phyloP scores from a whole-genome alignment of 1,139 yeast genomes.

The Kodamaea sp. region DNA sequence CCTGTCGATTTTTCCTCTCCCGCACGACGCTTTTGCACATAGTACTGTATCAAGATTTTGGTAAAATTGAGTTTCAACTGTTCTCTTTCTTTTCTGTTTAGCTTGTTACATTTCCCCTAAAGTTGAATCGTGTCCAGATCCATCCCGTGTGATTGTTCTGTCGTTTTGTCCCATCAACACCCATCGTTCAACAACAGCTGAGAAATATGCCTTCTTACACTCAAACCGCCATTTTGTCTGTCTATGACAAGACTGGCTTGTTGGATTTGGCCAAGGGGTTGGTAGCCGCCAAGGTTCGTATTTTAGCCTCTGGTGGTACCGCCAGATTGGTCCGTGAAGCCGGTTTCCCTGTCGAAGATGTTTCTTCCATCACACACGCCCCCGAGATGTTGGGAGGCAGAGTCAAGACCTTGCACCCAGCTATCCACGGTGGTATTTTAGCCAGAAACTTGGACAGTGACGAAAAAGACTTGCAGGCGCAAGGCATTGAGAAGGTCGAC shows the following conservation, averaged over 20 bases:
- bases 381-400: constrained; percentile 99
- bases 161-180: no score
- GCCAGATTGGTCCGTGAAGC: constrained; percentile 93
- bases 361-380: constrained; percentile 91
- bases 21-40: constrained; percentile 1
- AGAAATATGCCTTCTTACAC: constrained; percentile 44
- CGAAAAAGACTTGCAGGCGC: constrained; percentile 81
- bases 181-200: no score
- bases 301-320: constrained; percentile 97
- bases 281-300: constrained; percentile 81
- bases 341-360: constrained; percentile 97
- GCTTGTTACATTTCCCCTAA: no score
- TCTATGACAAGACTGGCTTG: constrained; percentile 95
- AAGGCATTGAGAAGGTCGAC: constrained; percentile 93
- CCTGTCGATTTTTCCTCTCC: constrained; percentile 1
- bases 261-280: constrained; percentile 95
- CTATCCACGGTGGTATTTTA: constrained; percentile 97
- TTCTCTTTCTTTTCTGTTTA: constrained; percentile 1
- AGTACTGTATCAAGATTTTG: no score
- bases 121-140: no score
- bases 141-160: no score
- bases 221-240: constrained; percentile 93
- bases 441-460: constrained; percentile 92
- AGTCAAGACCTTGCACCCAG: constrained; percentile 97
- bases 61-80: no score